phyloP scores from a whole-genome alignment of 371 early-diverging fungal species.

The Rhizomucor pusillus region DNA sequence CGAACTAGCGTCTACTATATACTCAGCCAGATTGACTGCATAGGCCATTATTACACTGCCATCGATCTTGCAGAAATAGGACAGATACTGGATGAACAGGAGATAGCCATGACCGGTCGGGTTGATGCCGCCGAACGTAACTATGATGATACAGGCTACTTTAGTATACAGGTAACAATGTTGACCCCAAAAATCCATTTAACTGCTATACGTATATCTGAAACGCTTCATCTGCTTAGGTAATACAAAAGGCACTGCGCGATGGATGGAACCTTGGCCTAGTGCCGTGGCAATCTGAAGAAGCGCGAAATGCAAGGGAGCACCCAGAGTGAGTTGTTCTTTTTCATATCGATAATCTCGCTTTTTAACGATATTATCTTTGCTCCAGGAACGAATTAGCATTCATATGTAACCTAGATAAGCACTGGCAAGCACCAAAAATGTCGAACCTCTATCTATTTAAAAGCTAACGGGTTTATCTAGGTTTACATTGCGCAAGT shows the following conservation, averaged over 20 bases:
- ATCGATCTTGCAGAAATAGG: constrained; percentile 72
- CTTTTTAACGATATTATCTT: background rate
- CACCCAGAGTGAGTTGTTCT: constrained; percentile 51
- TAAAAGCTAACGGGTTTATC: background rate
- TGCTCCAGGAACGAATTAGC: constrained; percentile 39
- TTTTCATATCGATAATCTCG: background rate
- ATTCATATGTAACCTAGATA: constrained; percentile 61
- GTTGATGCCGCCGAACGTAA: constrained; percentile 46
- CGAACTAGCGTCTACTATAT: too few species aligned
- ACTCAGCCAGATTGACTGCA: constrained; percentile 57
- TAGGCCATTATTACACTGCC: constrained; percentile 67
- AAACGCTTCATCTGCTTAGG: constrained; percentile 26
- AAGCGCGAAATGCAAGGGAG: constrained; percentile 39
- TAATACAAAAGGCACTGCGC: constrained; percentile 61
- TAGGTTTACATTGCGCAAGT: constrained; percentile 71
- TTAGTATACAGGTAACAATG: constrained; percentile 62
- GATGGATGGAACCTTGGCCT: constrained; percentile 71
- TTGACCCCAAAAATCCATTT: too few species aligned
- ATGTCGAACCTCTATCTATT: background rate
- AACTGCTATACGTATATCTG: background rate
- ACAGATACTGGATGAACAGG: constrained; percentile 50
- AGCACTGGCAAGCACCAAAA: constrained; percentile 39
- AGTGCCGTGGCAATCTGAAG: constrained; percentile 52
- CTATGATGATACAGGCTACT: constrained; percentile 81
- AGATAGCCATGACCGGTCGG: constrained; percentile 28